These are phyloP conservation scores for Pythium volutum DNA, from an alignment of 352 stramenopile species.

Conservation along the genomic window DNA sequence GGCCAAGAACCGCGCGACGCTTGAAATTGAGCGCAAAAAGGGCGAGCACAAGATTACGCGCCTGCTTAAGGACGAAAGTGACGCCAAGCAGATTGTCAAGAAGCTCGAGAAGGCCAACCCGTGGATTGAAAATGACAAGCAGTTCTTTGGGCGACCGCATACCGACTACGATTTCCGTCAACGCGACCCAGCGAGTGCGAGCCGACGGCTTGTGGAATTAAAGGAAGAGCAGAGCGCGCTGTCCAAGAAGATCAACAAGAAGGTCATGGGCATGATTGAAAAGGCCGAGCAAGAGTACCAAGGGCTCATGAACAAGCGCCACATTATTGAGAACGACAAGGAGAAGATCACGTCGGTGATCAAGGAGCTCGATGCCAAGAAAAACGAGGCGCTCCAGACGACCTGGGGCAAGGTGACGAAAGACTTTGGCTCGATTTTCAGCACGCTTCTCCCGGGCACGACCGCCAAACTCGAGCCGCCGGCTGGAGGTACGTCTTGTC, in stretches of 20 bases:
- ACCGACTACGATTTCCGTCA: conserved; percentile 98
- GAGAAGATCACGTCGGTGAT: conserved; percentile 99
- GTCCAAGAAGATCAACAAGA: conserved; percentile 99
- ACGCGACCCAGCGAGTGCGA: conserved; percentile 81
- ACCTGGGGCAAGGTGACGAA: conserved; percentile 99
- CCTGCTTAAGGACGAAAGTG: conserved; percentile 92
- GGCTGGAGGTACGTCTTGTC: conserved; percentile 88
- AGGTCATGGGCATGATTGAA: conserved; percentile 99
- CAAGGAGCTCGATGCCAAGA: conserved; percentile 98
- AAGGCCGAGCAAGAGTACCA: conserved; percentile 99
- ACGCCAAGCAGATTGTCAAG: conserved; percentile 87
- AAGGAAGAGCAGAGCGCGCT: conserved; percentile 93
- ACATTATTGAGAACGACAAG: conserved; percentile 99
- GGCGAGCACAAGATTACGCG: conserved; percentile 90
- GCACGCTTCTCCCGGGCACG: conserved; percentile 96
- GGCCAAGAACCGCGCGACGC: conserved; percentile 84
- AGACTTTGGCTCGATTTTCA: conserved; percentile 99
- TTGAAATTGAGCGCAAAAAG: conserved; percentile 95
- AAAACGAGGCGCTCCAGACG: conserved; percentile 94
- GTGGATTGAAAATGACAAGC: conserved; percentile 97
- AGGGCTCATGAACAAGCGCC: conserved; percentile 96
- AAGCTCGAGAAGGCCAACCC: conserved; percentile 92
- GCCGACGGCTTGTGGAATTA: conserved; percentile 86
- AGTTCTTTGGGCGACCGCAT: conserved; percentile 95
- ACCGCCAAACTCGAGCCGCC: conserved; percentile 97